Percentiles rank a stretch among this genome's conserved stretches.
phyloP scores from a whole-genome alignment of 2,329 filamentous ascomycete genomes.

The Cladosporium austrohemisphaericum region DNA sequence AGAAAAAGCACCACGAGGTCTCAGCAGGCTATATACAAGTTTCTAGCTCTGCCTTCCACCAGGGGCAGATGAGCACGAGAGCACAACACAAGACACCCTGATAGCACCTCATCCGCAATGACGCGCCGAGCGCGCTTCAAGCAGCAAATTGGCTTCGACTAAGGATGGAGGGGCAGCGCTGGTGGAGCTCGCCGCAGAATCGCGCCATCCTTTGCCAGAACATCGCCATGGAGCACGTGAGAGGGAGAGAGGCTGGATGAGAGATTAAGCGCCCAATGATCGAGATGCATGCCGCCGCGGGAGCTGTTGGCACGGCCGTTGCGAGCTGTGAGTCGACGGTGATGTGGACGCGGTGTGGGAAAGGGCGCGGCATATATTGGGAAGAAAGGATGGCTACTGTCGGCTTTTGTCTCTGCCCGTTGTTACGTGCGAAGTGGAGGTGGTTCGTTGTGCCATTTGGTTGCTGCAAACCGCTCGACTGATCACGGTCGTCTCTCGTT shows the following conservation, averaged over 20 bases:
- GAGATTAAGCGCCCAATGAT: slow-evolving; percentile 12
- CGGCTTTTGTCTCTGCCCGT: background rate
- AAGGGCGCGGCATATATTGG: background rate
- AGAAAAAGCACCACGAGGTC: too few species aligned
- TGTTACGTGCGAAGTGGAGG: background rate
- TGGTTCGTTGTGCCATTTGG: background rate
- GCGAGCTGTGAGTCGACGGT: background rate
- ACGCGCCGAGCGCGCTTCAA: slow-evolving; percentile 4
- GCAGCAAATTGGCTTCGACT: background rate
- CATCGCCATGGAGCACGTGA: slow-evolving; percentile 10
- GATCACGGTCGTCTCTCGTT: background rate
- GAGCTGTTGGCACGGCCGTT: background rate
- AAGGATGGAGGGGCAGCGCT: background rate
- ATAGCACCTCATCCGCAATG: slow-evolving; percentile 10
- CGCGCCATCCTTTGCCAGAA: slow-evolving; percentile 1
- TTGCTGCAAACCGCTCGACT: background rate
- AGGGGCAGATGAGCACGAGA: background rate
- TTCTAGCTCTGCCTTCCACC: too few species aligned
- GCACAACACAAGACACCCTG: slow-evolving; percentile 1
- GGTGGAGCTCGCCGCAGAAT: background rate
- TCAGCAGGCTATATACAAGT: slow-evolving; percentile 1
- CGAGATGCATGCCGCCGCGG: background rate
- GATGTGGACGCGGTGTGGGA: background rate
- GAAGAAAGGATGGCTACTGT: slow-evolving; percentile 2
- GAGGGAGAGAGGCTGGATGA: slow-evolving; percentile 4